A percentile compares a stretch with the other conserved stretches of the same genome.
phyloP scores from a whole-genome alignment of 345 rosid species.

The Eucalyptus pumila region DNA sequence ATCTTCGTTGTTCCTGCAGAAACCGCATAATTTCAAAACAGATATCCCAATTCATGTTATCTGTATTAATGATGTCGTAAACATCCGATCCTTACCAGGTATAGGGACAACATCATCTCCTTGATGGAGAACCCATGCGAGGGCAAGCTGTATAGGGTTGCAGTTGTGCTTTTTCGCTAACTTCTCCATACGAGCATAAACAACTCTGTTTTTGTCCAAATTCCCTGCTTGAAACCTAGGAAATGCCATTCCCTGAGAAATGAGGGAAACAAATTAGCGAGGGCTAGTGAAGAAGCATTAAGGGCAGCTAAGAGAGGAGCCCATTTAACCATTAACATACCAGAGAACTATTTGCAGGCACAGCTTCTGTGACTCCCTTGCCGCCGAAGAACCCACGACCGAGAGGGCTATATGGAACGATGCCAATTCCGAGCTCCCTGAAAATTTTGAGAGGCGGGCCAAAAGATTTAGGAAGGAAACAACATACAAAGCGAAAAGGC shows the following conservation, averaged over 20 bases:
- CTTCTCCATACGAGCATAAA: conserved; percentile 9
- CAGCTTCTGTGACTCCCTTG: background rate
- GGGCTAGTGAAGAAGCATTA: background rate
- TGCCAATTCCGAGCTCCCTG: conserved; percentile 3
- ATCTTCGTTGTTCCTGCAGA: background rate
- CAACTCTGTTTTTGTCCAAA: conserved; percentile 7
- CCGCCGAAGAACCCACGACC: background rate
- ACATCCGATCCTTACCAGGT: conserved; percentile 11
- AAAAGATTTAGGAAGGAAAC: background rate
- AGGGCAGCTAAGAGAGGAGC: background rate
- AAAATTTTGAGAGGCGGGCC: background rate
- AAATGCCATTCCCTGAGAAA: background rate
- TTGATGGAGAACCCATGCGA: conserved; percentile 28
- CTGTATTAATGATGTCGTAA: background rate
- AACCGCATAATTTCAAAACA: background rate
- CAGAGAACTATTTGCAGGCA: background rate
- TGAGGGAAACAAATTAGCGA: background rate
- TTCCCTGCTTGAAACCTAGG: conserved; percentile 20
- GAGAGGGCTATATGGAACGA: background rate
- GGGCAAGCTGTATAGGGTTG: conserved; percentile 24
- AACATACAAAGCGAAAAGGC: background rate
- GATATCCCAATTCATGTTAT: background rate
- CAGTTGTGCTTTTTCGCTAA: conserved; percentile 14
- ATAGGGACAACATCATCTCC: conserved; percentile 29
- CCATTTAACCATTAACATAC: background rate